Evolutionary conservation across 1,139 yeast genomes (phyloP).

Genomic region (Nematodospora anomalae): DNA sequence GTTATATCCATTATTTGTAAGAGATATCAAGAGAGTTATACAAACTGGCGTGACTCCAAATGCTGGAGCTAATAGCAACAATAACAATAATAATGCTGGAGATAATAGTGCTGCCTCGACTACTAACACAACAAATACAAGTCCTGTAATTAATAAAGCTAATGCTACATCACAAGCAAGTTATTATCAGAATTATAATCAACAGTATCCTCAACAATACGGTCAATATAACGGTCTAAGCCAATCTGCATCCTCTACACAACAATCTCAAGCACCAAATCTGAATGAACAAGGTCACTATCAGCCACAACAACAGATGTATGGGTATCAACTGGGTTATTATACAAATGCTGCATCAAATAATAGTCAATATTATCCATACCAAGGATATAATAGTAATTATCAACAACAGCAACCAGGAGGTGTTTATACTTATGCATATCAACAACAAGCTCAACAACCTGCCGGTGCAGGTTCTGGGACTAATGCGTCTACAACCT

Average conservation of each 20-base stretch:
- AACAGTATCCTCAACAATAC: slow-evolving; percentile 14
- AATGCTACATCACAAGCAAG: slow-evolving; percentile 16
- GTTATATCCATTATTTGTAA: slow-evolving; percentile 83
- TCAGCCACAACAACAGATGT: slow-evolving; percentile 17
- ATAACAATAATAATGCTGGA: background rate
- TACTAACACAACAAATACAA: slow-evolving; percentile 7
- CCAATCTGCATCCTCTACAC: slow-evolving; percentile 10
- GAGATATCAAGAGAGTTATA: slow-evolving; percentile 75
- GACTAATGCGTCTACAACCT: slow-evolving; percentile 3
- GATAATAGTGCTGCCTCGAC: slow-evolving; percentile 1
- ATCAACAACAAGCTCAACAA: slow-evolving; percentile 9
- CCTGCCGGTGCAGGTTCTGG: background rate
- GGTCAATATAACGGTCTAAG: slow-evolving; percentile 3
- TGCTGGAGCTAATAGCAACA: slow-evolving; percentile 16
- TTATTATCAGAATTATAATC: slow-evolving; percentile 19
- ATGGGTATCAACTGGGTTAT: slow-evolving; percentile 21
- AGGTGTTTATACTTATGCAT: slow-evolving; percentile 2
- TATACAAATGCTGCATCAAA: slow-evolving; percentile 13
- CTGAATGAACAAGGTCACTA: slow-evolving; percentile 10
- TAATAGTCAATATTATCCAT: slow-evolving; percentile 19
- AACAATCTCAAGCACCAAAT: slow-evolving; percentile 15
- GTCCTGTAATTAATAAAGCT: slow-evolving; percentile 14
- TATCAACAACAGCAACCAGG: slow-evolving; percentile 17
- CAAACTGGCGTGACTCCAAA: slow-evolving; percentile 51
- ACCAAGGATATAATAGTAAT: slow-evolving; percentile 12